Evolutionary conservation across 495 filamentous ascomycete genomes (phyloP).

Genomic region (Extremus antarcticus): DNA sequence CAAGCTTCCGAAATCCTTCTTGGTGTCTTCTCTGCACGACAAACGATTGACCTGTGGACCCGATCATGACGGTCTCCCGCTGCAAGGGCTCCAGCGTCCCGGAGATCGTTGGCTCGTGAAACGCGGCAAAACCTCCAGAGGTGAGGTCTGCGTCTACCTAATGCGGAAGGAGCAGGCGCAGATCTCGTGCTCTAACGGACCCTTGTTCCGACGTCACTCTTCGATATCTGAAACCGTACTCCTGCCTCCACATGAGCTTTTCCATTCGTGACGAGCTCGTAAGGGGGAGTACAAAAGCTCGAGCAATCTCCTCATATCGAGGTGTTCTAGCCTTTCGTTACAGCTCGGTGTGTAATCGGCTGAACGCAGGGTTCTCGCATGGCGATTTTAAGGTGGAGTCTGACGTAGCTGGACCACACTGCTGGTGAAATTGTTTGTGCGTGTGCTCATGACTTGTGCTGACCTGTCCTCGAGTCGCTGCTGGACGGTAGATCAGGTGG

Average conservation of each 20-base stretch:
- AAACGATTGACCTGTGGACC: too few species aligned
- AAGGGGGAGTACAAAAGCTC: not conserved
- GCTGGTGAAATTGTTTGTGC: not conserved
- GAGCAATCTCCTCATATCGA: not conserved
- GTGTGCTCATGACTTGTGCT: not conserved
- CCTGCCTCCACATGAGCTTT: too few species aligned
- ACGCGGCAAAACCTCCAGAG: not conserved
- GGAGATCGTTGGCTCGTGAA: not conserved
- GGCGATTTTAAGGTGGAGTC: too few species aligned
- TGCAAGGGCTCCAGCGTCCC: not conserved
- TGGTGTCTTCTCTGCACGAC: not conserved
- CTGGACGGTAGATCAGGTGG: not conserved
- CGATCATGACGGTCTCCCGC: not conserved
- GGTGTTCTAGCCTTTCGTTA: not conserved
- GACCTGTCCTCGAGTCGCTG: too few species aligned
- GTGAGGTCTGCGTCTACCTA: not conserved
- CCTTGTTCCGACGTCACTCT: too few species aligned
- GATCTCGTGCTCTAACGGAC: not conserved
- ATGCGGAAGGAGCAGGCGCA: not conserved
- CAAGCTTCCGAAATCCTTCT: not conserved
- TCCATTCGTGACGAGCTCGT: too few species aligned
- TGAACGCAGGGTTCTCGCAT: too few species aligned
- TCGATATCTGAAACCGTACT: too few species aligned
- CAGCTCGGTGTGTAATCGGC: too few species aligned
- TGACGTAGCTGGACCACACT: too few species aligned